Evolutionary conservation across 208 protist species (phyloP), one percentile per base, ranked within the genome.

Genomic region (Zelonia costaricensis): DNA sequence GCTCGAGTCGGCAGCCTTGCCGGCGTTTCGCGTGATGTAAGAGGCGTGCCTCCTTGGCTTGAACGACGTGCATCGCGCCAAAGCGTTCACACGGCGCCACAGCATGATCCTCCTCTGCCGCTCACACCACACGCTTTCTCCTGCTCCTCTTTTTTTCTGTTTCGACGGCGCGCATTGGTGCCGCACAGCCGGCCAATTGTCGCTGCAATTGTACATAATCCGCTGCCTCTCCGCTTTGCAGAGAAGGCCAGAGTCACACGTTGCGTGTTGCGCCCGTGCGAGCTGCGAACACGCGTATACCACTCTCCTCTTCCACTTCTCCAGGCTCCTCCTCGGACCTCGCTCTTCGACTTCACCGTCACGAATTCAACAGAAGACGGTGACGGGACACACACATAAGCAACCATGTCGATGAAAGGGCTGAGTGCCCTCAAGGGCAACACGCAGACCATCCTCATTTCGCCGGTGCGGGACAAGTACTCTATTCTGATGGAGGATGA

Each of bases 401-500:
- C 23, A 18, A 74, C 15, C 15, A 78, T 83, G 78, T 57, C 62
- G 56, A 84, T 91, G 75, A 86, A 74, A 62, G 52, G 75, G 20
- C 45, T 93, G 47, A 55, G 35, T 30, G 51, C 71, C 23, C 58
- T 90, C 20, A 75, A 74, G 52, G 78, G 78, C 44, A 92, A 91
- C 62, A 91, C 86, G 20, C 90, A 95, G 59, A 78, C 70, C 23
- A 73, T 92, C 48, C 61, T 95, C 31, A 74, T 88, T 30, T 76
- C 76, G 25, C 90, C 90, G 46, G 78, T 93, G 7, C 86, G 65
- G 58, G 90, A 96, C 23, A 96, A 96, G 63, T 96, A 96, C 62
- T 93, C 90, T 7, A 91, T 96, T 47, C 64, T 96, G 30, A 93
- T 96, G 83, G 86, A 96, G 49, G 90, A 96, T 72, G 90, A 96